Evolutionary conservation across 73 alveolate species (phyloP).

Genomic region (Blepharisma japonicum): DNA sequence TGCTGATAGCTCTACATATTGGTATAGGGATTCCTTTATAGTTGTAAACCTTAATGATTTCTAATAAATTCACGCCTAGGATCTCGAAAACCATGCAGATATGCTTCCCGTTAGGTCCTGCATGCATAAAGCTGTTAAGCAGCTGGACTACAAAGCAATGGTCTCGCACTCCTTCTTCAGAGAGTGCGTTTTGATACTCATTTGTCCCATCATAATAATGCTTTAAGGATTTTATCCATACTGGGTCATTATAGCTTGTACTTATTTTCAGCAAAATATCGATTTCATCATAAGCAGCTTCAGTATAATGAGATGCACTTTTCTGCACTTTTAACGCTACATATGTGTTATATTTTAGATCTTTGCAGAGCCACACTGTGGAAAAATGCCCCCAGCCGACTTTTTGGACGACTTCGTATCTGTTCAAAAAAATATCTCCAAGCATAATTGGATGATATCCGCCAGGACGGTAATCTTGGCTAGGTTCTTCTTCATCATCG

Average conservation of each 20-base stretch:
- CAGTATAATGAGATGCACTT: constrained; percentile 95
- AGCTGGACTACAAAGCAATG: constrained; percentile 7
- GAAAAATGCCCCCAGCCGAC: constrained; percentile 99
- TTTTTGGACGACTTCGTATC: constrained; percentile 92
- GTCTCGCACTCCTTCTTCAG: neutral
- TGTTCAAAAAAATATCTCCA: constrained; percentile 91
- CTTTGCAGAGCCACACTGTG: constrained; percentile 99
- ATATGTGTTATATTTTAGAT: constrained; percentile 71
- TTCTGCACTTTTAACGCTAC: constrained; percentile 95
- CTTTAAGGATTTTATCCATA: neutral
- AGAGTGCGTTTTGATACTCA: neutral
- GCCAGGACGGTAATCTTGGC: constrained; percentile 51
- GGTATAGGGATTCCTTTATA: constrained; percentile 61
- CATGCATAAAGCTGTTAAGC: neutral
- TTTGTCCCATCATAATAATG: constrained; percentile 10
- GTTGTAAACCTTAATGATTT: constrained; percentile 68
- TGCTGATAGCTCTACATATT: constrained; percentile 65
- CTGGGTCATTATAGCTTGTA: constrained; percentile 48
- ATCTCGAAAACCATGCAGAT: constrained; percentile 96
- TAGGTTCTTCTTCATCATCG: constrained; percentile 23
- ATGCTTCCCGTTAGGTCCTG: constrained; percentile 7
- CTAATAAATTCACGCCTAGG: constrained; percentile 93
- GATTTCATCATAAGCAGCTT: constrained; percentile 99
- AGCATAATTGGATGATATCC: constrained; percentile 99
- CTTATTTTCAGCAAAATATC: constrained; percentile 93